Evolutionary conservation across 805 yeast species (phyloP).

Genomic region (Saitoella complicata): DNA sequence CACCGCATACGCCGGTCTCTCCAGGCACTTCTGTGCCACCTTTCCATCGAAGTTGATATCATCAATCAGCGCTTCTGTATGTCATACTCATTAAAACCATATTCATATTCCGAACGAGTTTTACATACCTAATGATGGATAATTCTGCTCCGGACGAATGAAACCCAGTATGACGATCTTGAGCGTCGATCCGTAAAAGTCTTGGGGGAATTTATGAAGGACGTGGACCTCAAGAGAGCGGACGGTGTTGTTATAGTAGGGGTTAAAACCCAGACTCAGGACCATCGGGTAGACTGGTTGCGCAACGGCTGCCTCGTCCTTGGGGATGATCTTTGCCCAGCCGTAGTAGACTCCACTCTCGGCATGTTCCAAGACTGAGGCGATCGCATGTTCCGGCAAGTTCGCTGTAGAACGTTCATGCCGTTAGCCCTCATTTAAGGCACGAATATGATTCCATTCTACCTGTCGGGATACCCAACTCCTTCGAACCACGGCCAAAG

Average conservation of each 20-base stretch:
- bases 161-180: conserved; percentile 66
- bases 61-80: conserved; percentile 54
- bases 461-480: conserved; percentile 76
- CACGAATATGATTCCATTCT: conserved; percentile 35
- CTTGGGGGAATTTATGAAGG: conserved; percentile 45
- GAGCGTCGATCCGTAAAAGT: conserved; percentile 73
- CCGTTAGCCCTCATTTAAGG: too few species aligned
- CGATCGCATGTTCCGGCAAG: conserved; percentile 25
- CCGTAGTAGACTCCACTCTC: conserved; percentile 87
- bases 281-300: conserved; percentile 57
- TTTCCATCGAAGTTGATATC: conserved; percentile 72
- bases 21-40: conserved; percentile 40
- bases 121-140: conserved; percentile 33
- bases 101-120: conserved; percentile 17
- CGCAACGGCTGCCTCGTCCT: conserved; percentile 18
- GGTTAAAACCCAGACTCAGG: conserved; percentile 92
- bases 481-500: conserved; percentile 89
- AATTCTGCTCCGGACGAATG: conserved; percentile 78
- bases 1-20: conserved; percentile 26
- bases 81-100: too few species aligned
- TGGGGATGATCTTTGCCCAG: conserved; percentile 30
- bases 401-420: conserved; percentile 4
- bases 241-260: conserved; percentile 63
- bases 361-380: conserved; percentile 28
- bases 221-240: conserved; percentile 78